These are phyloP conservation scores for Penicillium crystallinum DNA, from an alignment of 495 filamentous ascomycete genomes.

Conservation along the genomic window DNA sequence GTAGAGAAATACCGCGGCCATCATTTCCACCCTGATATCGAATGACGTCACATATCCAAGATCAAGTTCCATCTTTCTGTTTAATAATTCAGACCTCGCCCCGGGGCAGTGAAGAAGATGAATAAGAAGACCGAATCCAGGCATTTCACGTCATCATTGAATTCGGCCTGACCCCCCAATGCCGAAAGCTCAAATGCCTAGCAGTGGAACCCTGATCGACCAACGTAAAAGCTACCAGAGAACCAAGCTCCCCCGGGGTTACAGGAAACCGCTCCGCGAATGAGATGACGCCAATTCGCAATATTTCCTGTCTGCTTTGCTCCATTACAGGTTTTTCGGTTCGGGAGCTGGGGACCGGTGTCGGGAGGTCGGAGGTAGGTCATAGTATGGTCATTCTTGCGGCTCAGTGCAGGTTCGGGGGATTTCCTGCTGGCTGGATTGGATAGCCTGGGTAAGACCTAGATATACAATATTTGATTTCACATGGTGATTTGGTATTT, in stretches of 20 bases:
- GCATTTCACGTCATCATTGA: slow-evolving; percentile 3
- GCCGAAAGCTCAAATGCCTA: background rate
- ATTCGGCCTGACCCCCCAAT: background rate
- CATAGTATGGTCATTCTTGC: background rate
- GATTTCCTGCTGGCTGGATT: background rate
- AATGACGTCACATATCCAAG: slow-evolving; percentile 8
- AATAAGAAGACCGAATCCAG: slow-evolving; percentile 1
- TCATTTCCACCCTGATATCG: background rate
- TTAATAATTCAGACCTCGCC: background rate
- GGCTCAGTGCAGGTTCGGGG: background rate
- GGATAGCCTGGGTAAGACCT: background rate
- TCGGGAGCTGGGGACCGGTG: background rate
- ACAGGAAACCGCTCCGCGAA: slow-evolving; percentile 3
- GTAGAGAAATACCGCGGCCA: background rate
- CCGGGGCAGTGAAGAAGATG: too few species aligned
- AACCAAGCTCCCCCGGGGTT: background rate
- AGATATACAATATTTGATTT: background rate
- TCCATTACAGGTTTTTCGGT: slow-evolving; percentile 1
- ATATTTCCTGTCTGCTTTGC: background rate
- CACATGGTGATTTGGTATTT: too few species aligned
- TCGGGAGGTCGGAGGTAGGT: background rate
- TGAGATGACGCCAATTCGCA: slow-evolving; percentile 2
- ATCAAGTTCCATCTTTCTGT: slow-evolving; percentile 5
- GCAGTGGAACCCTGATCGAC: slow-evolving; percentile 1
- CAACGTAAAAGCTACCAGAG: background rate